Evolutionary conservation across 352 stramenopile species (phyloP).

Genomic region (Pythium sp.): DNA sequence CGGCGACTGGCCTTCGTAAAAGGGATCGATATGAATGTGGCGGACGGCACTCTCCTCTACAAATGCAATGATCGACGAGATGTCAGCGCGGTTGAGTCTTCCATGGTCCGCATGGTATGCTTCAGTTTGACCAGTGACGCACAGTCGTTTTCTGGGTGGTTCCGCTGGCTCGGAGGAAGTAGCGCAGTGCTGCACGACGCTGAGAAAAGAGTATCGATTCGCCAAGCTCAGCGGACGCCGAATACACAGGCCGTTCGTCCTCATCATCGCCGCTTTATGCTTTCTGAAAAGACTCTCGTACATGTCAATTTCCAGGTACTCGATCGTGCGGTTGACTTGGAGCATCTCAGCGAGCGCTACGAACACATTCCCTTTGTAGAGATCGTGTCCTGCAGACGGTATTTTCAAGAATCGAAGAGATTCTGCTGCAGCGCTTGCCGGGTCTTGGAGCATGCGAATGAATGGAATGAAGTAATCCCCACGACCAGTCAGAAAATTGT

Average conservation of each 20-base stretch:
- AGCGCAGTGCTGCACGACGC: background rate
- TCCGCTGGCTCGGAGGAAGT: background rate
- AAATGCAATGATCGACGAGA: conserved; percentile 3
- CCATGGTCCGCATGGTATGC: no score
- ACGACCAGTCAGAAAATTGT: background rate
- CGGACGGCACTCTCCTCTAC: background rate
- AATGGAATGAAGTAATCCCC: background rate
- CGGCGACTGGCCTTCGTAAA: no score
- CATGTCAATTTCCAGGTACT: background rate
- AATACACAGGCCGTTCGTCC: background rate
- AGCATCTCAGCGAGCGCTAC: background rate
- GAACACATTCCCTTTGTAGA: background rate
- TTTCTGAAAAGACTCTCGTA: background rate
- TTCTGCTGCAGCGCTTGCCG: background rate
- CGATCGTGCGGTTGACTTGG: background rate
- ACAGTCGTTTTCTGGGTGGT: background rate
- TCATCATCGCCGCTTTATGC: background rate
- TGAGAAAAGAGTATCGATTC: conserved; percentile 2
- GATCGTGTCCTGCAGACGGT: background rate
- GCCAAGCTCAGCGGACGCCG: background rate
- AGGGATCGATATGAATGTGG: background rate
- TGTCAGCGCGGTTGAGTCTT: background rate
- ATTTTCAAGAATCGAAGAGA: background rate
- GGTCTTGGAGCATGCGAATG: conserved; percentile 2
- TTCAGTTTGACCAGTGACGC: background rate